phyloP scores from a whole-genome alignment of 345 rosid genomes.

The Adansonia digitata region DNA sequence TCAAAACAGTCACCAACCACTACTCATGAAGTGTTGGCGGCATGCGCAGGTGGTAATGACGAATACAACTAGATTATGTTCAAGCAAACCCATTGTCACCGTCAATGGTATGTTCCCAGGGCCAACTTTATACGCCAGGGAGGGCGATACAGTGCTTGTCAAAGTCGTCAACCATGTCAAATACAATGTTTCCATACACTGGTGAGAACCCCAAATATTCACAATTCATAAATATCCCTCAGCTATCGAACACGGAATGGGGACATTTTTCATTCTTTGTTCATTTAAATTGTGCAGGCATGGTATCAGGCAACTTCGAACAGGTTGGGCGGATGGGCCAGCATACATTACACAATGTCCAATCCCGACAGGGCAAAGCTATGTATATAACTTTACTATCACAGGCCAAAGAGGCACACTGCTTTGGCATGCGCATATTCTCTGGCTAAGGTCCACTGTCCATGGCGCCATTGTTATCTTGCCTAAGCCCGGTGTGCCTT shows the following conservation, averaged over 20 bases:
- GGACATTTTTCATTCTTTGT: background rate
- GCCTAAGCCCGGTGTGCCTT: conserved; percentile 79
- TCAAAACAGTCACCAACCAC: background rate
- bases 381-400: conserved; percentile 70
- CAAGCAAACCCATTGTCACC: conserved; percentile 74
- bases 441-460: conserved; percentile 90
- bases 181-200: conserved; percentile 77
- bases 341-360: conserved; percentile 94
- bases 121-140: conserved; percentile 77
- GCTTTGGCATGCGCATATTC: conserved; percentile 90
- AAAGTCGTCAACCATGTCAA: conserved; percentile 78
- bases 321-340: conserved; percentile 96
- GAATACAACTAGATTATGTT: conserved; percentile 61
- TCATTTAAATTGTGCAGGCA: conserved; percentile 44
- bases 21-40: background rate
- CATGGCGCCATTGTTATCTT: conserved; percentile 73
- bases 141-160: conserved; percentile 74
- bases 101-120: conserved; percentile 86
- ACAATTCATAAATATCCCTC: background rate
- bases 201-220: conserved; percentile 35
- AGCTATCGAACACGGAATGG: background rate
- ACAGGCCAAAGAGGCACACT: conserved; percentile 92
- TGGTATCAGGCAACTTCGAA: conserved; percentile 68
- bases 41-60: conserved; percentile 63
- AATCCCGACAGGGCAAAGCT: conserved; percentile 67